Conservation (phyloP, 1,284 basidiomycete species). For the Austroboletus novae-zelandiae region DNA sequence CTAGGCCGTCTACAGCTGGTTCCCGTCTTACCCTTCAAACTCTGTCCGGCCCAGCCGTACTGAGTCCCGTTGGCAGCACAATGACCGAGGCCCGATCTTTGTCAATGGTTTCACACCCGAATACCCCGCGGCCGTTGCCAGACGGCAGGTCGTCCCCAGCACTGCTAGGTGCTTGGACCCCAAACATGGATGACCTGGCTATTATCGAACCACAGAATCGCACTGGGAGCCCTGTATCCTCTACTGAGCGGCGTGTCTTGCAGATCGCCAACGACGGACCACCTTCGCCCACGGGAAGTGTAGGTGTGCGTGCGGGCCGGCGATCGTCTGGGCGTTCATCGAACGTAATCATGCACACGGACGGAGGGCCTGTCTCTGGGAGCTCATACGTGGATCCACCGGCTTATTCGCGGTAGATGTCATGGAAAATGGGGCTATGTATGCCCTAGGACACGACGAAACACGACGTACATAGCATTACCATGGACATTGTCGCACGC, state of each 20-base stretch:
- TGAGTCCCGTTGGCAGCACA: conserved; percentile 2
- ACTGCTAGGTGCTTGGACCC: conserved; percentile 12
- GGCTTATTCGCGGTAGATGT: conserved; percentile 23
- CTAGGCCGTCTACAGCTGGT: conserved; percentile 42
- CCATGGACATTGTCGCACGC: conserved; percentile 15
- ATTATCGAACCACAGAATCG: conserved; percentile 17
- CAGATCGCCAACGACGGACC: conserved; percentile 30
- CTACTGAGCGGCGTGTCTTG: conserved; percentile 24
- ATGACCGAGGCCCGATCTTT: conserved; percentile 17
- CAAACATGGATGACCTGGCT: conserved; percentile 23
- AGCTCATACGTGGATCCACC: conserved; percentile 15
- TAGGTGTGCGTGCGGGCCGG: neutral
- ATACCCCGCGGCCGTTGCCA: conserved; percentile 9
- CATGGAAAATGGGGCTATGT: conserved; percentile 5
- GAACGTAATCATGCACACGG: conserved; percentile 27
- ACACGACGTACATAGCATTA: conserved; percentile 11
- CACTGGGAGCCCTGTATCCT: conserved; percentile 20
- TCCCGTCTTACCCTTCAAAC: conserved; percentile 32
- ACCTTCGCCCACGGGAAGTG: conserved; percentile 19
- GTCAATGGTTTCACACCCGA: conserved; percentile 22
- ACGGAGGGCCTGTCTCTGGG: conserved; percentile 20
- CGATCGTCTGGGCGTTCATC: conserved; percentile 2
- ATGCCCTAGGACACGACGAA: conserved; percentile 12
- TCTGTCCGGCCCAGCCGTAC: conserved; percentile 6
- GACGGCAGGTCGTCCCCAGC: conserved; percentile 4